Evolutionary conservation across 116 monocot species (phyloP).

Genomic region (Papilionanthe hybrid): DNA sequence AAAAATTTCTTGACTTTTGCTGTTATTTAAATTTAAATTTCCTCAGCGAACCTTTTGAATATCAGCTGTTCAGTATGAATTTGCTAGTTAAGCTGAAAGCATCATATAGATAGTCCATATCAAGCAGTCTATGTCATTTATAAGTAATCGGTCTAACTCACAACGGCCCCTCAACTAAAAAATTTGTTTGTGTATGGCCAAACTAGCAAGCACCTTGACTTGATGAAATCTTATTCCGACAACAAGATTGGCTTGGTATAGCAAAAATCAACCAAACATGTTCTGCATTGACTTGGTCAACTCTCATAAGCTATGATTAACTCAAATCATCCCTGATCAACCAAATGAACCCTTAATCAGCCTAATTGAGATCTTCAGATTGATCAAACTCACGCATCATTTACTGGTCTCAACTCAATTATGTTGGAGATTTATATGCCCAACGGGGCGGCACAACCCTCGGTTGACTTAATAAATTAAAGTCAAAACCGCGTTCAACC

Average conservation of each 20-base stretch:
- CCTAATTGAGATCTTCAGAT: not conserved
- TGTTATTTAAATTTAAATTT: slow-evolving; percentile 1
- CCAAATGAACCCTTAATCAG: not conserved
- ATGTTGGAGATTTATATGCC: not conserved
- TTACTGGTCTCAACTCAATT: not conserved
- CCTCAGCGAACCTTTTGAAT: not conserved
- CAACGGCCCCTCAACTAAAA: not conserved
- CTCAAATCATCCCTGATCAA: too few relatives aligned
- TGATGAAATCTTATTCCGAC: too few relatives aligned
- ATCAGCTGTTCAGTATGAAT: not conserved
- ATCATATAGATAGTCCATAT: not conserved
- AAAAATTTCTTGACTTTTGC: not conserved
- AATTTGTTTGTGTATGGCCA: not conserved
- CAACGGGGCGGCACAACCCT: not conserved
- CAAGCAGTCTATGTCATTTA: not conserved
- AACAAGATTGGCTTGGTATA: not conserved
- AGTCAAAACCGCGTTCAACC: not conserved
- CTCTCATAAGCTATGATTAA: too few relatives aligned
- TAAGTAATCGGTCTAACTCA: not conserved
- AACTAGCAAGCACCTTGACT: too few relatives aligned
- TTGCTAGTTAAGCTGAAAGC: not conserved
- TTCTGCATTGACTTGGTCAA: too few relatives aligned
- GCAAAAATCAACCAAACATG: too few relatives aligned
- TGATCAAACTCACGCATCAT: not conserved
- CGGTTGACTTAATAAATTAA: not conserved